Evolutionary conservation across 441 rosid species (phyloP).

Genomic region (Sinapis alba): DNA sequence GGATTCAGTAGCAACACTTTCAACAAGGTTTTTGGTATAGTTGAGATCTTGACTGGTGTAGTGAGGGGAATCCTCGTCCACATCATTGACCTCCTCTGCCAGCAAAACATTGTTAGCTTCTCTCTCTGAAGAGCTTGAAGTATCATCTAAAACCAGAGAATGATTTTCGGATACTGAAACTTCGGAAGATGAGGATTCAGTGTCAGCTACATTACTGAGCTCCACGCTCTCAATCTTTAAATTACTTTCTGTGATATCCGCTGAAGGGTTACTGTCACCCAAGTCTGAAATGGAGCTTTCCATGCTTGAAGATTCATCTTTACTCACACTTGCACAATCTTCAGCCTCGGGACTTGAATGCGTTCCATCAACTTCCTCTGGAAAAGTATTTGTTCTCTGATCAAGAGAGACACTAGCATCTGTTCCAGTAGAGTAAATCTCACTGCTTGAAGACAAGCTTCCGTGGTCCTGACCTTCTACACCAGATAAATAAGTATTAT

Average conservation of each 20-base stretch:
- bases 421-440: constrained; percentile 6
- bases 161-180: not conserved
- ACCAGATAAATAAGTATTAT: constrained; percentile 29
- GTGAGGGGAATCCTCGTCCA: constrained; percentile 34
- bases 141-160: constrained; percentile 22
- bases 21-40: constrained; percentile 17
- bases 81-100: constrained; percentile 34
- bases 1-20: constrained; percentile 31
- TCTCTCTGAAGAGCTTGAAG: constrained; percentile 34
- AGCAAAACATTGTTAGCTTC: constrained; percentile 27
- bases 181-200: constrained; percentile 18
- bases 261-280: constrained; percentile 16
- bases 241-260: constrained; percentile 8
- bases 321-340: constrained; percentile 14
- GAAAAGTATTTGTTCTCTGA: not conserved
- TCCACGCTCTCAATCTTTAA: constrained; percentile 41
- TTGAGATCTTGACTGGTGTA: constrained; percentile 30
- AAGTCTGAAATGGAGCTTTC: not conserved
- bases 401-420: constrained; percentile 23
- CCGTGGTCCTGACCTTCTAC: constrained; percentile 50
- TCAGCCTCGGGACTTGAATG: constrained; percentile 12
- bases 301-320: constrained; percentile 17
- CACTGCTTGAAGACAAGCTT: constrained; percentile 10
- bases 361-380: constrained; percentile 1
- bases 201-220: constrained; percentile 31